Evolutionary conservation across 306 rosid species (phyloP), one percentile per base, ranked within the genome.

Genomic region (Cicer chorassanicum): DNA sequence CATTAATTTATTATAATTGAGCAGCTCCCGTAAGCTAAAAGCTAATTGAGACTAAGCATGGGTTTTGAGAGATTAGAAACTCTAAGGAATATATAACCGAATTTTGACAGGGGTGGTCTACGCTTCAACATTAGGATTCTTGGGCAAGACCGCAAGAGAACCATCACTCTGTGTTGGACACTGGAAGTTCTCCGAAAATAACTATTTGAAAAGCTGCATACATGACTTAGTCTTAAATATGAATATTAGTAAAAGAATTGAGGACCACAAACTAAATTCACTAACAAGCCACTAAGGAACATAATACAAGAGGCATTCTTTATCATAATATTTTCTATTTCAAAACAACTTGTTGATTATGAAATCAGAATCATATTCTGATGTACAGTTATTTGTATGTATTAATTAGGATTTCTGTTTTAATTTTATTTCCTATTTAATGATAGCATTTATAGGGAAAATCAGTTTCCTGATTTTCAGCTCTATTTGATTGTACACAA

Each of bases 261-360:
- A 74, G 60, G 18, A 61, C 24, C 54, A 49, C 9, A 61, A 56
- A 67, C 57, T 60, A 63, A 66, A 66, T 57, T 73, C 39, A 45
- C 19, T 18, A 64, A 16, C 36, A 77, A 55, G 36, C 73, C 50
- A 12, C 57, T 5, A 55, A 65, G 54, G 41, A 76, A 55, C 36
- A 63, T 39, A 18, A 74, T 40, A 65, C 6, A 49, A 42, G 56
- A 73, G 41, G 38, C 53, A 62, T 9, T 62, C 49, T 34, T 46
- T 21, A 51, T 48, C 45, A 41, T 49, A 9, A 46, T 13, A 70
- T 42, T 73, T 77, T 51, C 62, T 55, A 68, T 9, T 64, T 50
- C 19, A 13, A 70, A 70, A 18, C 67, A 74, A 16, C 18, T 16
- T 16, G 18, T 16, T 16, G 18, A 16, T 16, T 16, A 16, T 16